Percentiles rank a stretch among this genome's conserved stretches.
These are phyloP conservation scores for Creolimax fragrantissima DNA, from an alignment of 78 protist species.

Conservation along the genomic window DNA sequence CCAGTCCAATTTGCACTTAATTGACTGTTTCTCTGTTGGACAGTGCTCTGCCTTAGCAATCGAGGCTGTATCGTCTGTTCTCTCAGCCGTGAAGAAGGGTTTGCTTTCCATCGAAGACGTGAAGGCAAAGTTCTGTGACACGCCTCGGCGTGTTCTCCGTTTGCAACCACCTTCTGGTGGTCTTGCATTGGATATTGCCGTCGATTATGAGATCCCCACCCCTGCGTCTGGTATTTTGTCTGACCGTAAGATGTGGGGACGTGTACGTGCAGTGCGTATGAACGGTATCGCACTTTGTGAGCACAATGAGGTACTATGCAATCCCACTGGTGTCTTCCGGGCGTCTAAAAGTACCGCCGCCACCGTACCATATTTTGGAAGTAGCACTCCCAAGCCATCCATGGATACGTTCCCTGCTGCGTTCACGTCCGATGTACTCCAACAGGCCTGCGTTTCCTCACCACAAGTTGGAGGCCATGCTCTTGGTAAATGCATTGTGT, in stretches of 20 bases:
- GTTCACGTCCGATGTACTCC: too few species aligned
- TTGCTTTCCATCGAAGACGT: not conserved
- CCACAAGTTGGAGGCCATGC: too few species aligned
- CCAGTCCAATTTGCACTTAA: not conserved
- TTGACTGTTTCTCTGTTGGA: not conserved
- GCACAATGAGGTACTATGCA: not conserved
- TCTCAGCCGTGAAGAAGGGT: not conserved
- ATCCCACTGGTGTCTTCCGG: not conserved
- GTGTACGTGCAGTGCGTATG: not conserved
- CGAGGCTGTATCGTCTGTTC: not conserved
- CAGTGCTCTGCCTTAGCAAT: not conserved
- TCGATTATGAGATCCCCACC: not conserved
- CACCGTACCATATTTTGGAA: constrained; percentile 42
- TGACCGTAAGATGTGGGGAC: not conserved
- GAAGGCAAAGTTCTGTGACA: not conserved
- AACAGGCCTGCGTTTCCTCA: too few species aligned
- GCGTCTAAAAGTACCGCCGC: constrained; percentile 47
- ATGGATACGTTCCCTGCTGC: not conserved
- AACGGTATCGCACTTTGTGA: not conserved
- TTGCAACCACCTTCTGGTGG: not conserved
- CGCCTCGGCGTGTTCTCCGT: not conserved
- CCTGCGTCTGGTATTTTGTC: not conserved
- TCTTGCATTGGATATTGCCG: not conserved
- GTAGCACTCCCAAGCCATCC: not conserved
- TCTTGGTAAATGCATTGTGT: too few species aligned